Base-by-base conservation (phyloP, 805 yeast species). In the Metschnikowia colocasiae region DNA sequence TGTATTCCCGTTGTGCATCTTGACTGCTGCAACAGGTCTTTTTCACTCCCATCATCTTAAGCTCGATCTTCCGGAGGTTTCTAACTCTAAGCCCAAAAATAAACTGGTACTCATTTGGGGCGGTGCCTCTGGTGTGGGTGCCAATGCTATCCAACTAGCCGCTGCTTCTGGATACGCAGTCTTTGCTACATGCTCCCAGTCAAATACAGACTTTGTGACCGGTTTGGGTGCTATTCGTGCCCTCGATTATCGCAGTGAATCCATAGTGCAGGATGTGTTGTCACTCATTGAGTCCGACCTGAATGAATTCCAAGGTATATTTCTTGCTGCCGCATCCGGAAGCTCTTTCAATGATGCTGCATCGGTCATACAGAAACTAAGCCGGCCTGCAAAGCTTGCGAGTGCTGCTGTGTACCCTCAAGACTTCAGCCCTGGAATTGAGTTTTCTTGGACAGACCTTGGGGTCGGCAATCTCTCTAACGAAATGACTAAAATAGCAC, bases 91-190 rank as follows among this genome's bases (percentile, higher is more conserved):
- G 6, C 15, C 26, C 19, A 45, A 41, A 18, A 45, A 45, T 10
- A 47, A 50, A 25, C 40, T 47, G 20, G 39, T 49, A 4, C 36
- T 49, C 29, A 33, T 49, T n/a, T 49, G 52, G 52, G 52, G 52
- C 10, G 52, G 52, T 9, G 47, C 52, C n/a, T 46, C 52, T 7
- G 44, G 48, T 29, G 50, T 47, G 12, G 52, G 52, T 12, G 32
- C 46, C 22, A 43, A 40, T 20, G 52, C 52, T 6, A 47, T 49
- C n/a, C 52, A 49, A 30, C 10, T 49, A 40, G 52, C 52, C n/a
- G 42, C 37, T 9, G 50, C 48, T 39, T 46, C 47, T 8, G 52
- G 52, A 13, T 49, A 46, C 22, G 27, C 36, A 7, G 52, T 49
- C n/a, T 36, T 49, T 2, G 16, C 52, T 30, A 46, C 50, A 18